These are phyloP conservation scores for Eimeria zaria DNA, from an alignment of 169 alveolate species.

Conservation along the genomic window DNA sequence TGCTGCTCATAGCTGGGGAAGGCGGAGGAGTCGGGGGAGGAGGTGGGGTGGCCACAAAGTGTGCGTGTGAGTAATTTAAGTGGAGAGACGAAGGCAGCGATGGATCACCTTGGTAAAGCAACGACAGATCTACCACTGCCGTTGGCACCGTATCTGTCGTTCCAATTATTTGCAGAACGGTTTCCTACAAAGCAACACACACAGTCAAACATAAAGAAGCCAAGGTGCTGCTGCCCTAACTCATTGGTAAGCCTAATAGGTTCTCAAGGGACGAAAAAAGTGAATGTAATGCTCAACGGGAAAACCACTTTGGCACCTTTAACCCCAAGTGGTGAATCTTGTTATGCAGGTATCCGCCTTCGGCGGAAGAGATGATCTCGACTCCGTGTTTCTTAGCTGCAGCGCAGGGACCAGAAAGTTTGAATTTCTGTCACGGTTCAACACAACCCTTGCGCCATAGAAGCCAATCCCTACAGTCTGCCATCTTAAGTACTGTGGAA, in stretches of 20 bases:
- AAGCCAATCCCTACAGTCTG: background rate
- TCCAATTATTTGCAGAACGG: constrained; percentile 71
- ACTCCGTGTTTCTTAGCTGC: constrained; percentile 73
- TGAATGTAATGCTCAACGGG: background rate
- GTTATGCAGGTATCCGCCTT: constrained; percentile 66
- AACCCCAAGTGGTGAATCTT: constrained; percentile 39
- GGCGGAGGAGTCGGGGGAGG: constrained; percentile 79
- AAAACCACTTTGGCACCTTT: constrained; percentile 2
- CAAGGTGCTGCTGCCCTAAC: background rate
- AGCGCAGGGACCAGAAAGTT: background rate
- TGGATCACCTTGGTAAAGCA: constrained; percentile 58
- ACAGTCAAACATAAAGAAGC: background rate
- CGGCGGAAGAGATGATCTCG: constrained; percentile 61
- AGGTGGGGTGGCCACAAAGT: constrained; percentile 55
- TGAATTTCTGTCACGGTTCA: background rate
- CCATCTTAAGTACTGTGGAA: background rate
- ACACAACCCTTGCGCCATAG: background rate
- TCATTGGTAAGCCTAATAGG: background rate
- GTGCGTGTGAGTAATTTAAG: constrained; percentile 62
- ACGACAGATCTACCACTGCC: constrained; percentile 50
- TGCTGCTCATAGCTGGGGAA: constrained; percentile 74
- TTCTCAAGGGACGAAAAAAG: background rate
- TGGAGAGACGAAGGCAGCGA: constrained; percentile 75
- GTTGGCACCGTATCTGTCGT: constrained; percentile 56
- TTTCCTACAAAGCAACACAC: constrained; percentile 24